phyloP scores from a whole-genome alignment of 2,329 filamentous ascomycete genomes.

The Bipolaris gigantea region DNA sequence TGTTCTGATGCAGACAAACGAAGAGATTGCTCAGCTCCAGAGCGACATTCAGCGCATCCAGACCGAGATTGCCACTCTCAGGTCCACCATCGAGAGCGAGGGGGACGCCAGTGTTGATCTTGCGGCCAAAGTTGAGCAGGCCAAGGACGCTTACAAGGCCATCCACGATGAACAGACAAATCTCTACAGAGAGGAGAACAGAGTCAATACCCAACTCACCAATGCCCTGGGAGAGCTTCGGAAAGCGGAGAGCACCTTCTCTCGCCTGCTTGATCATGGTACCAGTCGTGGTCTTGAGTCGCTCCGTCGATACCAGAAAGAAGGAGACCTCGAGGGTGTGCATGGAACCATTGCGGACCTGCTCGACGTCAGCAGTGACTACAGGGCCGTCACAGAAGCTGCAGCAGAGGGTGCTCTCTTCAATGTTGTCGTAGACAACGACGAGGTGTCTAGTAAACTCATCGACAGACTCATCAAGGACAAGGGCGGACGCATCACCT shows the following conservation, averaged over 20 bases:
- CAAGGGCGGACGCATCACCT: constrained; percentile 84
- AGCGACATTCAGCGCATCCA: constrained; percentile 72
- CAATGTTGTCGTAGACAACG: constrained; percentile 93
- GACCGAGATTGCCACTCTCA: constrained; percentile 69
- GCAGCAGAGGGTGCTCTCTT: constrained; percentile 91
- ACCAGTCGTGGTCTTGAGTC: constrained; percentile 86
- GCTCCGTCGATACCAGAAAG: constrained; percentile 78
- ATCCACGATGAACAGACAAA: constrained; percentile 85
- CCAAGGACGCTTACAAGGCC: constrained; percentile 76
- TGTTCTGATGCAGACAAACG: constrained; percentile 79
- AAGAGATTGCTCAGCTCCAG: constrained; percentile 76
- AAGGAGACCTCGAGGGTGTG: constrained; percentile 79
- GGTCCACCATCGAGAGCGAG: constrained; percentile 75
- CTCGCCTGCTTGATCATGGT: constrained; percentile 84
- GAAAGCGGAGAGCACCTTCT: constrained; percentile 74
- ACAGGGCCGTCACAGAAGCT: constrained; percentile 87
- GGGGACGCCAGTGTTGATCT: constrained; percentile 73
- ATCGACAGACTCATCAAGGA: constrained; percentile 78
- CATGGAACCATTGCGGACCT: constrained; percentile 93
- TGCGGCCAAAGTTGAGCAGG: constrained; percentile 71
- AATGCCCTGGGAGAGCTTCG: constrained; percentile 77
- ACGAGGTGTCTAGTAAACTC: constrained; percentile 80
- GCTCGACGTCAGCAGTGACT: constrained; percentile 81
- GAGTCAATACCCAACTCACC: constrained; percentile 73
- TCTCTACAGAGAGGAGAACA: constrained; percentile 86